phyloP scores from a whole-genome alignment of 2,329 filamentous ascomycete genomes.

The Aspergillus flavus region DNA sequence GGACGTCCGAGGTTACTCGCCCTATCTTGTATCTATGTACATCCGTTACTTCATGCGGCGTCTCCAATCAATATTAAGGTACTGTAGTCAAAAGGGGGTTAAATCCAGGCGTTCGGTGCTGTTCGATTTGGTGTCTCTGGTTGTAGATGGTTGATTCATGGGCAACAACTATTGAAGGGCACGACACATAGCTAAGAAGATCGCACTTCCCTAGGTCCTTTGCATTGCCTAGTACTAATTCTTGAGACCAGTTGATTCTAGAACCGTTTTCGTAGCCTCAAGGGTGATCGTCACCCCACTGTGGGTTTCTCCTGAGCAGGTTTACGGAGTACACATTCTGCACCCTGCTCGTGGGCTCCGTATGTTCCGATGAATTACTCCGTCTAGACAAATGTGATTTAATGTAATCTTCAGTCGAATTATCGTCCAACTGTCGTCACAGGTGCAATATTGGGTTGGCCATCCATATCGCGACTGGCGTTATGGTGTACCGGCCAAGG shows the following conservation, averaged over 20 bases:
- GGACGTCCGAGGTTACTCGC: background rate
- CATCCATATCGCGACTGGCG: background rate
- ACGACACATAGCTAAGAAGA: background rate
- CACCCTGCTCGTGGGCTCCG: background rate
- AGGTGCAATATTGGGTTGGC: background rate
- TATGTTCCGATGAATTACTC: background rate
- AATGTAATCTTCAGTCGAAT: background rate
- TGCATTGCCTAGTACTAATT: background rate
- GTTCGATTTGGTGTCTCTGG: background rate
- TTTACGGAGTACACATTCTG: background rate
- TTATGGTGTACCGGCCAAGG: background rate
- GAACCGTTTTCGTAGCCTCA: background rate
- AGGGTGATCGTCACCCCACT: background rate
- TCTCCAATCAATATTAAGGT: background rate
- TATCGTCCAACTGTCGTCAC: too few species aligned
- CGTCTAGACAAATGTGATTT: background rate
- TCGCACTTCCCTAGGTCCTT: background rate
- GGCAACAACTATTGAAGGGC: background rate
- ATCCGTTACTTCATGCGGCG: too few species aligned
- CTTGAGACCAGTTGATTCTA: background rate
- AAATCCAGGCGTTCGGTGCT: background rate
- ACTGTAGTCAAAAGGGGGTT: background rate
- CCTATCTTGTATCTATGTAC: too few species aligned
- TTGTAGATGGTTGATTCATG: too few species aligned
- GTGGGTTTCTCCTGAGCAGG: background rate